Conservation (phyloP, 1,284 basidiomycete species). For the Cutaneotrichosporon spelunceum region DNA sequence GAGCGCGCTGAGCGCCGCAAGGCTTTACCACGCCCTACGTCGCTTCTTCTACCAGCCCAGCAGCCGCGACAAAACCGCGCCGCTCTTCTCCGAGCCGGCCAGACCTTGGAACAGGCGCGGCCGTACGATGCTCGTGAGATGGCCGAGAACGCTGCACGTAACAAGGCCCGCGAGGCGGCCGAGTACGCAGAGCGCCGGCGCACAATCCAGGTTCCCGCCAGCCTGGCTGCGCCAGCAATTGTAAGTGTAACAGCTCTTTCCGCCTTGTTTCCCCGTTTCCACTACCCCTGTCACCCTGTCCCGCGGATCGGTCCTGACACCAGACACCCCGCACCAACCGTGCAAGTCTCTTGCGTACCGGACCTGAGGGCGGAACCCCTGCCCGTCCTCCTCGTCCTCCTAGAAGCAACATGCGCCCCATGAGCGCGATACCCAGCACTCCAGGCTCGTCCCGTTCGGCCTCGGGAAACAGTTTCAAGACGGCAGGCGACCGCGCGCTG, state of each 20-base stretch:
- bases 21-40: conserved; percentile 33
- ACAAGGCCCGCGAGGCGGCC: conserved; percentile 31
- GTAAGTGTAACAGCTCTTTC: conserved; percentile 3
- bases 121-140: conserved; percentile 19
- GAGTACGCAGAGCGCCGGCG: conserved; percentile 34
- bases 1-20: conserved; percentile 35
- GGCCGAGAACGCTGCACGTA: conserved; percentile 26
- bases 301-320: conserved; percentile 5
- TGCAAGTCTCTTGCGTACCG: conserved; percentile 35
- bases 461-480: conserved; percentile 4
- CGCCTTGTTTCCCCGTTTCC: neutral
- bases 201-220: conserved; percentile 34
- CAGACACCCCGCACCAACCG: conserved; percentile 42
- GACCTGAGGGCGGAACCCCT: conserved; percentile 1
- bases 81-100: conserved; percentile 21
- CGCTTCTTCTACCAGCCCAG: conserved; percentile 20
- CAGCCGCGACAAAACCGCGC: conserved; percentile 23
- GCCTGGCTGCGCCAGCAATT: conserved; percentile 23
- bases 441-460: neutral
- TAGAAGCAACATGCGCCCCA: conserved; percentile 5
- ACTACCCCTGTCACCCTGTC: neutral
- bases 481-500: conserved; percentile 5
- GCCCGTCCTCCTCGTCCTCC: conserved; percentile 11
- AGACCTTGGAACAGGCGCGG: conserved; percentile 3
- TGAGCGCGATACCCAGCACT: neutral